These are phyloP conservation scores for Mycothermus thermophilus DNA, from an alignment of 495 filamentous ascomycete species.

Conservation along the genomic window DNA sequence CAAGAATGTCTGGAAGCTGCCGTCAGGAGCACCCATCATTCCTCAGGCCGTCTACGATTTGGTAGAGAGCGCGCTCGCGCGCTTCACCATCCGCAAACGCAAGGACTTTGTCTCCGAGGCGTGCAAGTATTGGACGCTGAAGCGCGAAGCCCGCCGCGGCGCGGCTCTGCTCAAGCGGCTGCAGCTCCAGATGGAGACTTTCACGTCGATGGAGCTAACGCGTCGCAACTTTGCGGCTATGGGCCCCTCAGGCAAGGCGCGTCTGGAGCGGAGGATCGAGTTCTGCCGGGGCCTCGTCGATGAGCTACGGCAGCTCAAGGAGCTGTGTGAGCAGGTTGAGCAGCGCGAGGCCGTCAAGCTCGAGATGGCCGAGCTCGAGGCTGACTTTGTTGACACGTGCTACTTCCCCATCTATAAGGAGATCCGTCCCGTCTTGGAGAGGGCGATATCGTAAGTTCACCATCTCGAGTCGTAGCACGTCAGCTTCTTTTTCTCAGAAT, in stretches of 20 bases:
- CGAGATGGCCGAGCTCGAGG: conserved; percentile 58
- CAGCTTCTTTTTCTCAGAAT: conserved; percentile 5
- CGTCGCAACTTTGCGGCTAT: conserved; percentile 82
- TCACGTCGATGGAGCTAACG: conserved; percentile 92
- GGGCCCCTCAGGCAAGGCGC: conserved; percentile 67
- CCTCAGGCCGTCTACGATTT: conserved; percentile 70
- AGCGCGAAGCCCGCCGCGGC: conserved; percentile 81
- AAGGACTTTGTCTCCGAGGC: conserved; percentile 86
- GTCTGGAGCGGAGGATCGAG: conserved; percentile 69
- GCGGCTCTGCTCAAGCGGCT: conserved; percentile 84
- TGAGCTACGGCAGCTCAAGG: conserved; percentile 60
- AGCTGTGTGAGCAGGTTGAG: conserved; percentile 52
- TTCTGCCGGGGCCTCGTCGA: conserved; percentile 64
- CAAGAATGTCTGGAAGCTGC: conserved; percentile 79
- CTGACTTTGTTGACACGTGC: conserved; percentile 63
- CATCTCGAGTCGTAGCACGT: conserved; percentile 1
- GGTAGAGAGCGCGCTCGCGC: conserved; percentile 62
- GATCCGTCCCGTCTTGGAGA: conserved; percentile 67
- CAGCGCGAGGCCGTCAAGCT: conserved; percentile 62
- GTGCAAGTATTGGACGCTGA: conserved; percentile 95
- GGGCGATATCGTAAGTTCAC: conserved; percentile 49
- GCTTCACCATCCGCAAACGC: conserved; percentile 69
- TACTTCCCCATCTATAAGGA: conserved; percentile 80
- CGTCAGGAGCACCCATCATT: conserved; percentile 89
- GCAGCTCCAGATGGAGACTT: conserved; percentile 86